phyloP scores from a whole-genome alignment of 305 asterid genomes.

The Withania somnifera region DNA sequence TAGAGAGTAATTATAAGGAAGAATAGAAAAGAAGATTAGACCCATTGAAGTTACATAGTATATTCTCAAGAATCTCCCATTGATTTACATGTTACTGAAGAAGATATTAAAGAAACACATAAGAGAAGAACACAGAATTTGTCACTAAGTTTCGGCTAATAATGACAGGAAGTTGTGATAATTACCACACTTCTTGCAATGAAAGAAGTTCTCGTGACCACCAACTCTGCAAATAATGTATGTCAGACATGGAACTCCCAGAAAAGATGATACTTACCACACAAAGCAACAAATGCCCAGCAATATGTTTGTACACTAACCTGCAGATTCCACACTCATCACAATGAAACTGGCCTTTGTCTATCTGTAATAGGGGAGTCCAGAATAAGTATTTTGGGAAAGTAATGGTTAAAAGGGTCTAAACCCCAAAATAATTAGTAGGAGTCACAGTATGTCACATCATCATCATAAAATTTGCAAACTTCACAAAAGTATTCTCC shows the following conservation, averaged over 20 bases:
- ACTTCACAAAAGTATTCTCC: conserved; percentile 86
- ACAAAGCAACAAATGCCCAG: background rate
- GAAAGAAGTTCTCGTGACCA: conserved; percentile 80
- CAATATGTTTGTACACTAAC: conserved; percentile 19
- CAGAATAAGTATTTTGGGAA: background rate
- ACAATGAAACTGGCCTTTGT: conserved; percentile 82
- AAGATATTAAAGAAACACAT: background rate
- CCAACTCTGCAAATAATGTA: conserved; percentile 42
- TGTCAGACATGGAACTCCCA: background rate
- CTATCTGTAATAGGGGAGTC: conserved; percentile 35
- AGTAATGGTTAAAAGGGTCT: background rate
- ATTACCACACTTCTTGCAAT: conserved; percentile 91
- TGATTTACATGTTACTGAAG: background rate
- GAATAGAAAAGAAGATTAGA: background rate
- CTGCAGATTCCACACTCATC: conserved; percentile 96
- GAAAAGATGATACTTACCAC: background rate
- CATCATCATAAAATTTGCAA: conserved; percentile 91
- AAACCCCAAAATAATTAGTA: background rate
- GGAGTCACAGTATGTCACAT: conserved; percentile 36
- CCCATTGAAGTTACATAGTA: background rate
- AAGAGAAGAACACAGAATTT: background rate
- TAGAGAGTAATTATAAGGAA: background rate
- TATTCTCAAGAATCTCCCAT: background rate
- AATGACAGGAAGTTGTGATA: background rate
- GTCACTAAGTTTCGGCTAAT: background rate